These are phyloP conservation scores for Sporothrix pseudoabietina DNA, from an alignment of 2,329 filamentous ascomycete species.

Conservation along the genomic window DNA sequence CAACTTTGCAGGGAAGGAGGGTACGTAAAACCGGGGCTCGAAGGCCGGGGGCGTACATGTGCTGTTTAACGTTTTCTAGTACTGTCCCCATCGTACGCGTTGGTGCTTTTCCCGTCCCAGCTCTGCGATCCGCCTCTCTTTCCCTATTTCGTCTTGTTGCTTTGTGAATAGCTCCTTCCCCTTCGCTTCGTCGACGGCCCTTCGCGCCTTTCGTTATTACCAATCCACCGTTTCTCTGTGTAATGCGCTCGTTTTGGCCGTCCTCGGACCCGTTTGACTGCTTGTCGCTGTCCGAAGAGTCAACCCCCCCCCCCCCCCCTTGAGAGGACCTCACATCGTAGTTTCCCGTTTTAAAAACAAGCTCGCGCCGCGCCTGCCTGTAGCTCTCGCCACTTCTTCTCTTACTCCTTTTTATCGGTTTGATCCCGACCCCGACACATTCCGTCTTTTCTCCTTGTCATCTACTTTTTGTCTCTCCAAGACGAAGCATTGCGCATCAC, in stretches of 20 bases:
- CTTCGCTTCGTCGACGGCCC: slow-evolving; percentile 12
- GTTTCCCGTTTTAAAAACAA: slow-evolving; percentile 16
- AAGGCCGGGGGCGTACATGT: slow-evolving; percentile 13
- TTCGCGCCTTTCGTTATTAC: slow-evolving; percentile 25
- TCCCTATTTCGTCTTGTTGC: slow-evolving; percentile 18
- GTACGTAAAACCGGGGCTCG: slow-evolving; percentile 25
- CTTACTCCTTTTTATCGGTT: not conserved
- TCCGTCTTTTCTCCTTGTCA: not conserved
- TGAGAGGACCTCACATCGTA: slow-evolving; percentile 16
- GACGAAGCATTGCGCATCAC: not conserved
- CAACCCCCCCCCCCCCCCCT: slow-evolving; percentile 12
- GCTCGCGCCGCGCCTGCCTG: slow-evolving; percentile 9
- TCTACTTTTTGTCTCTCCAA: not conserved
- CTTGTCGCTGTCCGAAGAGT: slow-evolving; percentile 8
- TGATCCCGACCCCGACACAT: not conserved
- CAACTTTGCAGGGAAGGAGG: not conserved
- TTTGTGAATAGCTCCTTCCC: slow-evolving; percentile 25
- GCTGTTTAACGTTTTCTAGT: not conserved
- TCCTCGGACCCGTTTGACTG: not conserved
- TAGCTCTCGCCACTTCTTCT: not conserved
- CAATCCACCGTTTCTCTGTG: slow-evolving; percentile 15
- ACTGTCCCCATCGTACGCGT: slow-evolving; percentile 19
- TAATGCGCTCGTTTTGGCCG: not conserved
- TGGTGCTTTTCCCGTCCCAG: slow-evolving; percentile 20
- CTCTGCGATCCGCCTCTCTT: slow-evolving; percentile 17